A percentile compares a stretch with the other conserved stretches of the same genome.
These are phyloP conservation scores for Physocladia obscura DNA, from an alignment of 192 early-diverging fungal species.

Conservation along the genomic window DNA sequence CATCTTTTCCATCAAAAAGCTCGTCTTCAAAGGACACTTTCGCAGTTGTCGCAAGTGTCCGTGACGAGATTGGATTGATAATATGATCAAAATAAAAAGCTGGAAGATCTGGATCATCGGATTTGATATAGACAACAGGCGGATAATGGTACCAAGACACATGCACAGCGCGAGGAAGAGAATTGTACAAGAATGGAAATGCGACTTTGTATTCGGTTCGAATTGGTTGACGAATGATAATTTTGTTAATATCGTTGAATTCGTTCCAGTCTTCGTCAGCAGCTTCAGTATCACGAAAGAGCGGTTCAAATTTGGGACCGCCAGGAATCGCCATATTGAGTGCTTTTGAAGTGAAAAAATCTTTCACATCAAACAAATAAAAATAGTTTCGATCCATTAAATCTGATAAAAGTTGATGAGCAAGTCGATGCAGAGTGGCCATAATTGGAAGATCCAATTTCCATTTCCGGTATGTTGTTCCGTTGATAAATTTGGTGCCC, in stretches of 20 bases:
- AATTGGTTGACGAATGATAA: constrained; percentile 97
- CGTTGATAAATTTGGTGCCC: constrained; percentile 77
- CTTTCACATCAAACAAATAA: constrained; percentile 92
- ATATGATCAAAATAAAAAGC: constrained; percentile 97
- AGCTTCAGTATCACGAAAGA: constrained; percentile 93
- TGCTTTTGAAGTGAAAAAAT: constrained; percentile 96
- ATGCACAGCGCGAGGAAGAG: constrained; percentile 87
- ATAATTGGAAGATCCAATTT: constrained; percentile 88
- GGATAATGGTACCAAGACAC: constrained; percentile 93
- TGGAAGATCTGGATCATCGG: constrained; percentile 93
- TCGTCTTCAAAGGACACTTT: constrained; percentile 61
- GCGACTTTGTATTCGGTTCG: constrained; percentile 99
- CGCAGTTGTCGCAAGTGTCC: constrained; percentile 56
- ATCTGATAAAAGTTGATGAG: constrained; percentile 91
- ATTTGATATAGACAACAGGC: constrained; percentile 79
- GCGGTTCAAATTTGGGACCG: constrained; percentile 96
- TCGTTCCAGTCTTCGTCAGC: constrained; percentile 99
- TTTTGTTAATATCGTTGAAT: constrained; percentile 99
- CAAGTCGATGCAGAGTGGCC: constrained; percentile 90
- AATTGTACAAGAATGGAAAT: constrained; percentile 98
- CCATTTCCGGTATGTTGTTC: constrained; percentile 88
- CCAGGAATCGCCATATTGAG: constrained; percentile 98
- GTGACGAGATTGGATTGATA: constrained; percentile 95
- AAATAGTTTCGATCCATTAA: constrained; percentile 95
- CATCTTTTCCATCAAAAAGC: constrained; percentile 24